Evolutionary conservation across 257 asterid genomes (phyloP).

Genomic region (Catharanthus roseus): DNA sequence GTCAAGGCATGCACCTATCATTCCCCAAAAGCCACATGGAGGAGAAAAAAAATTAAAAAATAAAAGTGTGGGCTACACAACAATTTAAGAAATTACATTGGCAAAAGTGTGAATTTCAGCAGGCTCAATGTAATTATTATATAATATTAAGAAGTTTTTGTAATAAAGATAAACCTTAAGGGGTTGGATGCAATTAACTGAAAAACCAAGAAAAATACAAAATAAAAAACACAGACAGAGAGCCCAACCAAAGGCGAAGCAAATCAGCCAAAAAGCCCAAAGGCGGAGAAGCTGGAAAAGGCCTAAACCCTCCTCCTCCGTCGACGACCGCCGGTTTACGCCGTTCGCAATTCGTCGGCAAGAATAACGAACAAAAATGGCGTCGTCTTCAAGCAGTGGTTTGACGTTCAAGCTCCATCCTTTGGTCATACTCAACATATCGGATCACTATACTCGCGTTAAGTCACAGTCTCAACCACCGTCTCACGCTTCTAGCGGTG

Average conservation of each 20-base stretch:
- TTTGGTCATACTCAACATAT: slow-evolving; percentile 82
- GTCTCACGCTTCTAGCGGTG: slow-evolving; percentile 25
- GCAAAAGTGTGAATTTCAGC: too few species aligned
- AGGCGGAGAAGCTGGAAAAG: slow-evolving; percentile 7
- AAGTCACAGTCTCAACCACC: slow-evolving; percentile 73
- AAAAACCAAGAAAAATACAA: background rate
- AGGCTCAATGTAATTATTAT: too few species aligned
- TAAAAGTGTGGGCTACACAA: too few species aligned
- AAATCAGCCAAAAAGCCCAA: background rate
- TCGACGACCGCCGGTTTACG: background rate
- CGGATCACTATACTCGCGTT: slow-evolving; percentile 93
- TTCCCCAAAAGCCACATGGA: too few species aligned
- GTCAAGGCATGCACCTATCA: too few species aligned
- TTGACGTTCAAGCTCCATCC: slow-evolving; percentile 95
- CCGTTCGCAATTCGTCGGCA: background rate
- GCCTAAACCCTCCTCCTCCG: slow-evolving; percentile 13
- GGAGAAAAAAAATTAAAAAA: too few species aligned
- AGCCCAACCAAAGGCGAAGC: background rate
- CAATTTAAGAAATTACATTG: too few species aligned
- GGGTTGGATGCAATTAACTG: background rate
- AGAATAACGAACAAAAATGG: slow-evolving; percentile 34
- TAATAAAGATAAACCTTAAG: too few species aligned
- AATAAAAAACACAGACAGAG: background rate
- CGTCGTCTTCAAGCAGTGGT: slow-evolving; percentile 96
- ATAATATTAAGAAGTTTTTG: background rate